A percentile compares a stretch with the other conserved stretches of the same genome.
phyloP scores from a whole-genome alignment of 78 protist genomes.

The Dictyostelium discoideum region dicty_2.7 NC_007088.5:2623501-2624000 shows the following conservation, averaged over 20 bases:
- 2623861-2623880: constrained; percentile 3
- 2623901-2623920: not conserved
- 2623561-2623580: not conserved
- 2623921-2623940: constrained; percentile 7
- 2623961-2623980: constrained; percentile 49
- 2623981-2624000: not conserved
- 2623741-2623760: not conserved
- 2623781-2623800: constrained; percentile 33
- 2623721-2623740: constrained; percentile 34
- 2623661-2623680: constrained; percentile 55
- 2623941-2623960: constrained; percentile 27
- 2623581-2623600: constrained; percentile 1
- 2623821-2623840: constrained; percentile 16
- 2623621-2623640: constrained; percentile 30
- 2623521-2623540: not conserved
- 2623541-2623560: not conserved
- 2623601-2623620: constrained; percentile 61
- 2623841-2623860: not conserved
- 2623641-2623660: not conserved
- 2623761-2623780: constrained; percentile 62
- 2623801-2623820: constrained; percentile 54
- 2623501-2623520: not conserved
- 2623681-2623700: constrained; percentile 40
- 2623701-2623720: not conserved
- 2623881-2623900: constrained; percentile 43